phyloP scores from a whole-genome alignment of 2,329 filamentous ascomycete genomes.

The Phialophora expanda region DNA sequence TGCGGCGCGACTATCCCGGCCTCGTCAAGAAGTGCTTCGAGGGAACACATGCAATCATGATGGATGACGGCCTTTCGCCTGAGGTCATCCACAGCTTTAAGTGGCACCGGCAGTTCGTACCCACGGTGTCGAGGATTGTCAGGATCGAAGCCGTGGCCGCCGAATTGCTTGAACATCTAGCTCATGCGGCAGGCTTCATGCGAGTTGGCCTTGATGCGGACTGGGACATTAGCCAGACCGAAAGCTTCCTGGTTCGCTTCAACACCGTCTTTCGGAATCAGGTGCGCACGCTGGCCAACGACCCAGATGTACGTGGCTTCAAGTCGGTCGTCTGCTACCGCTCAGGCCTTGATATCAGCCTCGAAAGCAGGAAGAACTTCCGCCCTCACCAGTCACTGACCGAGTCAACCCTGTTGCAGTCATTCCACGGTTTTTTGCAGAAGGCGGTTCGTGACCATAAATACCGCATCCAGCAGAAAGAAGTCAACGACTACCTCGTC shows the following conservation, averaged over 20 bases:
- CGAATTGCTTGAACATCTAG: conserved; percentile 61
- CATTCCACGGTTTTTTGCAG: conserved; percentile 38
- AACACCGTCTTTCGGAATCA: conserved; percentile 57
- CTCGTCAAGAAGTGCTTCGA: conserved; percentile 70
- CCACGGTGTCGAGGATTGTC: conserved; percentile 71
- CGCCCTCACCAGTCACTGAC: conserved; percentile 39
- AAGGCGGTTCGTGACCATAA: conserved; percentile 40
- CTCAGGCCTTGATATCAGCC: conserved; percentile 68
- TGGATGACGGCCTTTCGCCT: conserved; percentile 75
- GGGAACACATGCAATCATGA: conserved; percentile 73
- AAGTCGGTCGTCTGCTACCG: conserved; percentile 85
- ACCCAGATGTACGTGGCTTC: conserved; percentile 75
- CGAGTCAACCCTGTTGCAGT: conserved; percentile 33
- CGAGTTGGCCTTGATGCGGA: conserved; percentile 47
- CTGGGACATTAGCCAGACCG: conserved; percentile 44
- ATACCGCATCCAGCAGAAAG: conserved; percentile 61
- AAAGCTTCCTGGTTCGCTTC: conserved; percentile 47
- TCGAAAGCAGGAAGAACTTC: conserved; percentile 40
- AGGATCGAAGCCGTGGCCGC: conserved; percentile 76
- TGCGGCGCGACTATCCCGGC: conserved; percentile 57
- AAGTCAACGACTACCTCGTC: conserved; percentile 73
- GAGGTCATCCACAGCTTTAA: conserved; percentile 62
- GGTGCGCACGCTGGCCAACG: conserved; percentile 64
- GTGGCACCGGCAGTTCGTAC: conserved; percentile 71
- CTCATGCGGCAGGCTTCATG: conserved; percentile 49